Evolutionary conservation across 1,284 basidiomycete species (phyloP).

Genomic region (Cutaneotrichosporon dermatis): DNA sequence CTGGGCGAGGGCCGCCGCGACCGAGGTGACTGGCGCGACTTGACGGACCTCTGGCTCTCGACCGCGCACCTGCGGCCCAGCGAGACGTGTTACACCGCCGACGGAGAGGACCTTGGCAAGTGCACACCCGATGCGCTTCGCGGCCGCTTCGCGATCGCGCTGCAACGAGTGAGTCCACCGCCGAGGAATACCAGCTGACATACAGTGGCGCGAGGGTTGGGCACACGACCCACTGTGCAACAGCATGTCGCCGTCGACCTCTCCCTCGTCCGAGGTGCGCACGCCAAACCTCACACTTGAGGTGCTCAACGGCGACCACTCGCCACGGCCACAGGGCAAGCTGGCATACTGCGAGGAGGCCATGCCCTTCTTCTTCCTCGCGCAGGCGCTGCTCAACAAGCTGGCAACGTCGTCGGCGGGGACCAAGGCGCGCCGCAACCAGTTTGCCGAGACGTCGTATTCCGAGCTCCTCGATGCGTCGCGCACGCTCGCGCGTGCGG

Average conservation of each 20-base stretch:
- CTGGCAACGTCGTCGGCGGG: slow-evolving; percentile 13
- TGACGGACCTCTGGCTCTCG: slow-evolving; percentile 46
- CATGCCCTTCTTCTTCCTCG: slow-evolving; percentile 51
- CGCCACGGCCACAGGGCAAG: slow-evolving; percentile 11
- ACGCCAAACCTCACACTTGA: slow-evolving; percentile 1
- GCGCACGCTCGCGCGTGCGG: slow-evolving; percentile 34
- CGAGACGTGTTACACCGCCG: slow-evolving; percentile 29
- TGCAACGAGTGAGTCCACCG: slow-evolving; percentile 35
- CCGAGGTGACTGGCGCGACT: slow-evolving; percentile 47
- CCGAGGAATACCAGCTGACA: neutral
- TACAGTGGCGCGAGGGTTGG: slow-evolving; percentile 51
- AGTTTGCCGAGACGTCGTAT: slow-evolving; percentile 36
- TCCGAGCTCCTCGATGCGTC: slow-evolving; percentile 44
- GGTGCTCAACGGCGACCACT: neutral
- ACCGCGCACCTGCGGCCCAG: slow-evolving; percentile 33
- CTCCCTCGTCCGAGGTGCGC: neutral
- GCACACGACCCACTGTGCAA: slow-evolving; percentile 48
- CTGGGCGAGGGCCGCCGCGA: slow-evolving; percentile 49
- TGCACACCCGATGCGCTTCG: slow-evolving; percentile 32
- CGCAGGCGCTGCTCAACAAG: slow-evolving; percentile 44
- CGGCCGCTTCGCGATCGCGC: slow-evolving; percentile 33
- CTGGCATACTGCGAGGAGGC: slow-evolving; percentile 48
- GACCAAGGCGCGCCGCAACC: slow-evolving; percentile 32
- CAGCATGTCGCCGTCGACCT: neutral
- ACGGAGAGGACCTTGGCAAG: slow-evolving; percentile 31